Percentiles rank a stretch among this genome's conserved stretches.
Conservation (phyloP, 2,329 filamentous ascomycete genomes). For the Ophioceras dolichostomum region DNA sequence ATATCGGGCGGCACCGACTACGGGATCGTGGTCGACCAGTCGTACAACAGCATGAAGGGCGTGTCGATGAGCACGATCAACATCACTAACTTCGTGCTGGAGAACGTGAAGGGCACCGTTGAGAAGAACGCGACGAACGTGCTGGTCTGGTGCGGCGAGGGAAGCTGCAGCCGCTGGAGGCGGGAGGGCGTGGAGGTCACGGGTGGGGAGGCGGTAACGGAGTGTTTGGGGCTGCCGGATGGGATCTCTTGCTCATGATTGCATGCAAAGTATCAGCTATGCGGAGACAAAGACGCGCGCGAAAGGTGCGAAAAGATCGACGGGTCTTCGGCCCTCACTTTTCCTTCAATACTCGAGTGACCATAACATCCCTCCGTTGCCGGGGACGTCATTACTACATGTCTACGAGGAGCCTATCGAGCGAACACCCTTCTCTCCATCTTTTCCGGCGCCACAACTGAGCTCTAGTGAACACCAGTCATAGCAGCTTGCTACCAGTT, state of each 20-base stretch:
- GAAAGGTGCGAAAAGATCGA: too few relatives aligned
- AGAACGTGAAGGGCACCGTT: conserved; percentile 26
- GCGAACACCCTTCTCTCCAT: too few relatives aligned
- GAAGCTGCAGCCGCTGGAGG: conserved; percentile 21
- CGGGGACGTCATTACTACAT: too few relatives aligned
- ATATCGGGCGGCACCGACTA: conserved; percentile 28
- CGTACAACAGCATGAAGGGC: conserved; percentile 34
- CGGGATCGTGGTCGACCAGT: conserved; percentile 46
- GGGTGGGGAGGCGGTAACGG: conserved; percentile 17
- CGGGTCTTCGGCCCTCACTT: too few relatives aligned
- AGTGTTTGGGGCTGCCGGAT: neutral
- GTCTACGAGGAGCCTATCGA: too few relatives aligned
- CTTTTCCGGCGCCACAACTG: too few relatives aligned
- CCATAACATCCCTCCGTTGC: too few relatives aligned
- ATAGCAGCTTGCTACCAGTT: too few relatives aligned
- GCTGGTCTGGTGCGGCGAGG: conserved; percentile 24
- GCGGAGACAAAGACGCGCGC: too few relatives aligned
- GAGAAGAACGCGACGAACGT: conserved; percentile 15
- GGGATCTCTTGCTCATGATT: neutral
- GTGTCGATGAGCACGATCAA: conserved; percentile 31
- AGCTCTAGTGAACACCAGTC: too few relatives aligned
- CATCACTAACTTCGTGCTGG: conserved; percentile 28
- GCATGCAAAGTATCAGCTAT: too few relatives aligned
- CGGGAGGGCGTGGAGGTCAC: conserved; percentile 22
- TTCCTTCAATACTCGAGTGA: too few relatives aligned